Conservation (phyloP, 768 basidiomycete genomes). For the Pholiota conissans region DNA sequence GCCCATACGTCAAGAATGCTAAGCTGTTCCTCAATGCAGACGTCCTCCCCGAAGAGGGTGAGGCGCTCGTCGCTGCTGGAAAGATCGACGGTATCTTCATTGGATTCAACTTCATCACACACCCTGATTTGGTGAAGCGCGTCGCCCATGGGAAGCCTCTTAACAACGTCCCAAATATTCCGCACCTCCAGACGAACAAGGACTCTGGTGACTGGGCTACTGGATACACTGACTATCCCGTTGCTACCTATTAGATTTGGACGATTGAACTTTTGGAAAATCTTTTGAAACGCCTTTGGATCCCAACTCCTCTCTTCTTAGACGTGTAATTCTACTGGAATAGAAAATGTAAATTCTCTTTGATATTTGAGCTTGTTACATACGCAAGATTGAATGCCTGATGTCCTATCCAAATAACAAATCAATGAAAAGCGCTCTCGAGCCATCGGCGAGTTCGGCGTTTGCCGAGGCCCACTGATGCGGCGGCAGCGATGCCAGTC, state of each 20-base stretch:
- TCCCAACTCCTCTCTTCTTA: too few species aligned
- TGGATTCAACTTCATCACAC: slow-evolving; percentile 35
- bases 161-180: slow-evolving; percentile 16
- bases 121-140: slow-evolving; percentile 39
- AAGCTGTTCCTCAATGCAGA: slow-evolving; percentile 17
- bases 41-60: slow-evolving; percentile 30
- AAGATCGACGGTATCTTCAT: slow-evolving; percentile 36
- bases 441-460: too few species aligned
- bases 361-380: too few species aligned
- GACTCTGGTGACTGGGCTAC: slow-evolving; percentile 12
- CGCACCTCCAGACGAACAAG: slow-evolving; percentile 14
- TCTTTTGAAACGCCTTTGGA: too few species aligned
- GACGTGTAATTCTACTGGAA: too few species aligned
- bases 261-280: too few species aligned
- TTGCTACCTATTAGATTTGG: slow-evolving; percentile 5
- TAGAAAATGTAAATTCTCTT: too few species aligned
- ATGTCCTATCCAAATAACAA: too few species aligned
- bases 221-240: slow-evolving; percentile 21
- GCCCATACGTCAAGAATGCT: slow-evolving; percentile 19
- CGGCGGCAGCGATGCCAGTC: too few species aligned
- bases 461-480: too few species aligned
- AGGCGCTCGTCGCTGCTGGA: slow-evolving; percentile 29
- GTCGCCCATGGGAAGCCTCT: slow-evolving; percentile 22
- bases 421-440: too few species aligned
- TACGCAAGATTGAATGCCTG: too few species aligned